Percentiles rank a stretch among this genome's conserved stretches.
Evolutionary conservation across 2,329 filamentous ascomycete species (phyloP).

Genomic region (Trichoderma cornu-damae): DNA sequence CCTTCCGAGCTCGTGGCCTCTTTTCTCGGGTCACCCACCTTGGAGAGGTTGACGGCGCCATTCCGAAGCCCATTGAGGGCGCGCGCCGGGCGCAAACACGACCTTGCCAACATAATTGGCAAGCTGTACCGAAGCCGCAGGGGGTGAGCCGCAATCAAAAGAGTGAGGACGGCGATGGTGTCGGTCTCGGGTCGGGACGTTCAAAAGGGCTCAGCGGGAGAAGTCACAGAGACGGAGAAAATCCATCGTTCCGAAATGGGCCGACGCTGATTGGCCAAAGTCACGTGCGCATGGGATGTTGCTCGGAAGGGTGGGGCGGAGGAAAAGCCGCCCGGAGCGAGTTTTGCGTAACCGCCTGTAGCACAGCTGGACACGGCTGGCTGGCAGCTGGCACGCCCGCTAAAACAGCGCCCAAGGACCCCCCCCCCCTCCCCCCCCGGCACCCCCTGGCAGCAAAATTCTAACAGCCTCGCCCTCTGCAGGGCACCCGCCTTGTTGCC

Average conservation of each 20-base stretch:
- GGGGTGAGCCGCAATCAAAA: slow-evolving; percentile 33
- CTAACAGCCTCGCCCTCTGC: not conserved
- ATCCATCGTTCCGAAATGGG: slow-evolving; percentile 42
- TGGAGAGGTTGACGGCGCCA: slow-evolving; percentile 64
- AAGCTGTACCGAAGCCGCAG: slow-evolving; percentile 37
- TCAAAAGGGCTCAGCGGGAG: slow-evolving; percentile 37
- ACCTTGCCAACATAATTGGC: slow-evolving; percentile 86
- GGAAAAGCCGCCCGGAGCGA: not conserved
- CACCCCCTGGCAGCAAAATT: not conserved
- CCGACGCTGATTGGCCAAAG: slow-evolving; percentile 38
- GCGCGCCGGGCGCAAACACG: slow-evolving; percentile 83
- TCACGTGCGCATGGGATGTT: slow-evolving; percentile 32
- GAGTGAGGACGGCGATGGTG: slow-evolving; percentile 33
- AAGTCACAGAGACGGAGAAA: slow-evolving; percentile 40
- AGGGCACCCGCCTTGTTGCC: slow-evolving; percentile 23
- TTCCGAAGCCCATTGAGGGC: slow-evolving; percentile 72
- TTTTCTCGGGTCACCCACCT: slow-evolving; percentile 56
- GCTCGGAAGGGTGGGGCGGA: slow-evolving; percentile 8
- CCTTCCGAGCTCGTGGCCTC: slow-evolving; percentile 32
- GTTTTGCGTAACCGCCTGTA: no score
- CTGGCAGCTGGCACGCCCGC: not conserved
- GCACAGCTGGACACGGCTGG: no score
- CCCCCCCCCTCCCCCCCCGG: not conserved
- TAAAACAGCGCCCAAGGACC: not conserved
- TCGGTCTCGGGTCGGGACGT: slow-evolving; percentile 36